Percentiles rank a stretch among this genome's conserved stretches.
phyloP scores from a whole-genome alignment of 2,329 filamentous ascomycete species.

The Berkeleyomyces rouxiae region DNA sequence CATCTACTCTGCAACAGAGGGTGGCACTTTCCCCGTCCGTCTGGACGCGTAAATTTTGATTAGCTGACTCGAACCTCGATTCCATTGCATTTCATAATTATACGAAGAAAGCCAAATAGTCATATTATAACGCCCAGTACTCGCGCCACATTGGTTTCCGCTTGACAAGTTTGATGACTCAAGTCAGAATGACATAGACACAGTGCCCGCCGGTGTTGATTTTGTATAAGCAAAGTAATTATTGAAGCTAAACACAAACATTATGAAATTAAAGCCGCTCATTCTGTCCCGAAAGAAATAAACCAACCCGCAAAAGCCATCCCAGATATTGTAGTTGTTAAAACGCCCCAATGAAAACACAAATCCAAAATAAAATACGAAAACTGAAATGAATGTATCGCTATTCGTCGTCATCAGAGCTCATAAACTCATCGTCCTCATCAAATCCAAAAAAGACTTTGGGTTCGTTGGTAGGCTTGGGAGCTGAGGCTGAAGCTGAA shows the following conservation, averaged over 20 bases:
- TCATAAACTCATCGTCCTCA: slow-evolving; percentile 62
- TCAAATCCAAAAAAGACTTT: slow-evolving; percentile 59
- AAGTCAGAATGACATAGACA: background rate
- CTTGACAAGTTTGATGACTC: background rate
- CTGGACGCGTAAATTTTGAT: slow-evolving; percentile 36
- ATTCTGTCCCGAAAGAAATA: background rate
- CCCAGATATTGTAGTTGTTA: background rate
- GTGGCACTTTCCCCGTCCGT: slow-evolving; percentile 50
- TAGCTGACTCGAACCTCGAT: slow-evolving; percentile 12
- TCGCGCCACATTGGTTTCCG: background rate
- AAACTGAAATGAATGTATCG: background rate
- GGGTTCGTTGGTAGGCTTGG: slow-evolving; percentile 23
- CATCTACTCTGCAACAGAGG: slow-evolving; percentile 29
- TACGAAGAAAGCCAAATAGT: slow-evolving; percentile 2
- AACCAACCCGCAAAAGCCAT: background rate
- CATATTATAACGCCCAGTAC: background rate
- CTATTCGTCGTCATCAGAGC: slow-evolving; percentile 39
- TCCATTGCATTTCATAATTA: background rate
- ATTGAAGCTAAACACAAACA: background rate
- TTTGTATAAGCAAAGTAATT: background rate
- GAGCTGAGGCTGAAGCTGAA: slow-evolving; percentile 16
- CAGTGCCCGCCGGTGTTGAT: background rate
- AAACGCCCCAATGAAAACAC: background rate
- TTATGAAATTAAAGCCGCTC: background rate
- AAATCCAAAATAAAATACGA: background rate